Evolutionary conservation across 202 grass and related monocot genomes (phyloP).

Genomic region (Panicum virgatum): DNA sequence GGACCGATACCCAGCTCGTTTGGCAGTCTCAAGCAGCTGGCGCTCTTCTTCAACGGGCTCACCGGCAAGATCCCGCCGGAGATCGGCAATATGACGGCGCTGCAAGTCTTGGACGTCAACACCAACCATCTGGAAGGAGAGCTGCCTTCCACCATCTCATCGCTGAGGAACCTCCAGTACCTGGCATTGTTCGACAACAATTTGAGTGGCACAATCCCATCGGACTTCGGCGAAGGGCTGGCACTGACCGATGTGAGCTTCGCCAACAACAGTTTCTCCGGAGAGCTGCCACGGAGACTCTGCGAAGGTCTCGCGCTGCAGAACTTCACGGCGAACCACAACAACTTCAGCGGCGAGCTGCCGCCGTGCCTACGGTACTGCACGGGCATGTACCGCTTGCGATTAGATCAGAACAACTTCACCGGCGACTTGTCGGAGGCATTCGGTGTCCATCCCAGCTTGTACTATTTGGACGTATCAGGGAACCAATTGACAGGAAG

Average conservation of each 20-base stretch:
- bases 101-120: slow-evolving; percentile 52
- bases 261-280: slow-evolving; percentile 69
- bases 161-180: slow-evolving; percentile 36
- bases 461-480: not conserved
- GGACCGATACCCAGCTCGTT: slow-evolving; percentile 59
- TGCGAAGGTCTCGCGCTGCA: slow-evolving; percentile 43
- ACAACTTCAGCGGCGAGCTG: slow-evolving; percentile 67
- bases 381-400: not conserved
- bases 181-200: slow-evolving; percentile 69
- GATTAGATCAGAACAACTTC: not conserved
- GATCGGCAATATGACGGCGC: slow-evolving; percentile 64
- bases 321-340: slow-evolving; percentile 53
- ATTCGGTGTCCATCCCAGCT: not conserved
- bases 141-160: slow-evolving; percentile 55
- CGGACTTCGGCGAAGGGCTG: slow-evolving; percentile 53
- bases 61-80: slow-evolving; percentile 59
- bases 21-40: slow-evolving; percentile 50
- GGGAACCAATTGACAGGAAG: not conserved
- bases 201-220: slow-evolving; percentile 56
- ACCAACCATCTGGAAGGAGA: slow-evolving; percentile 65
- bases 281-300: slow-evolving; percentile 54
- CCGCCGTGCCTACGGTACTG: slow-evolving; percentile 49
- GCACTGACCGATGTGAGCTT: slow-evolving; percentile 43
- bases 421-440: not conserved
- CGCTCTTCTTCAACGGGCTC: slow-evolving; percentile 63